phyloP scores from a whole-genome alignment of 192 early-diverging fungal genomes.

The Umbelopsis sp. region DNA sequence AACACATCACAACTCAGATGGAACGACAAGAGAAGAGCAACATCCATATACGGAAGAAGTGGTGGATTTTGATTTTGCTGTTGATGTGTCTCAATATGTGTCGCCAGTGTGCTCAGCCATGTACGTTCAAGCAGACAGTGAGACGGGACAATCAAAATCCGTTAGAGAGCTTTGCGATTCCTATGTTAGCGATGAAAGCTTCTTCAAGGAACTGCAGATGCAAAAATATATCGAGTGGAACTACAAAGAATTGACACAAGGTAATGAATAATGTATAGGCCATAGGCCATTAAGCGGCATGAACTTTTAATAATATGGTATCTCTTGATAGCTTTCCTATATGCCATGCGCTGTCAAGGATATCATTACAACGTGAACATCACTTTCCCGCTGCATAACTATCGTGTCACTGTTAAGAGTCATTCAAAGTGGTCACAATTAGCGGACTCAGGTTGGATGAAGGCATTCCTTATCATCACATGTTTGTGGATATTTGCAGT shows the following conservation, averaged over 20 bases:
- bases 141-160: slow-evolving; percentile 23
- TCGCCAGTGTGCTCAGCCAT: slow-evolving; percentile 30
- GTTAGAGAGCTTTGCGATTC: slow-evolving; percentile 35
- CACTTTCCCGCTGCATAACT: slow-evolving; percentile 31
- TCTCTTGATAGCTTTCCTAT: not conserved
- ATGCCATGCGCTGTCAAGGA: slow-evolving; percentile 37
- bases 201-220: slow-evolving; percentile 44
- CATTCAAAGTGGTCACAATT: slow-evolving; percentile 27
- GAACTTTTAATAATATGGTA: not conserved
- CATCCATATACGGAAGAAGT: slow-evolving; percentile 30
- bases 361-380: slow-evolving; percentile 37
- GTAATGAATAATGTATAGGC: not conserved
- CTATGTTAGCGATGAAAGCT: slow-evolving; percentile 25
- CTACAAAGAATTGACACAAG: slow-evolving; percentile 34
- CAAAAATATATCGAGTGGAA: slow-evolving; percentile 49
- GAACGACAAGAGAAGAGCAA: slow-evolving; percentile 25
- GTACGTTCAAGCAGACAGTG: slow-evolving; percentile 32
- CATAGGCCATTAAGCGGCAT: not conserved
- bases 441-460: slow-evolving; percentile 23
- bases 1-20: slow-evolving; percentile 20
- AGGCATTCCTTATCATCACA: slow-evolving; percentile 41
- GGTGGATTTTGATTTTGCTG: slow-evolving; percentile 35
- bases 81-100: slow-evolving; percentile 37
- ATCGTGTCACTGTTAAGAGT: slow-evolving; percentile 33
- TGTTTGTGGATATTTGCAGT: slow-evolving; percentile 50